phyloP scores from a whole-genome alignment of 2,329 filamentous ascomycete species.

The Trichoderma breve region DNA sequence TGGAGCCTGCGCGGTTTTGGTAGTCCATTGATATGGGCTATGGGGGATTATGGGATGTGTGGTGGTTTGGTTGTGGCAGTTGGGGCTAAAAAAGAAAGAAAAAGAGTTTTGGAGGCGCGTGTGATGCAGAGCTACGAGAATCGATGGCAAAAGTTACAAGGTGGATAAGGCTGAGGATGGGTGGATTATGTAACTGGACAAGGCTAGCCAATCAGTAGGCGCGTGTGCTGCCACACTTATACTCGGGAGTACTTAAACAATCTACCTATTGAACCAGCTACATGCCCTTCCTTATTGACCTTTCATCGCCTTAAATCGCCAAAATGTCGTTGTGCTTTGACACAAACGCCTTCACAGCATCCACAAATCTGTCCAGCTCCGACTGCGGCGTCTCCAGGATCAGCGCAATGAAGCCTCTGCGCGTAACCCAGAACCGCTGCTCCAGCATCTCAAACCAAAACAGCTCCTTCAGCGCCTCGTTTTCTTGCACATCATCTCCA shows the following conservation, averaged over 20 bases:
- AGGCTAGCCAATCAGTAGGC: slow-evolving; percentile 11
- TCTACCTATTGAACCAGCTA: background rate
- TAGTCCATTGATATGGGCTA: slow-evolving; percentile 57
- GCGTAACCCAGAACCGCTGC: slow-evolving; percentile 42
- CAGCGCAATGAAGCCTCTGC: slow-evolving; percentile 42
- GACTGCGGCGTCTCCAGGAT: slow-evolving; percentile 38
- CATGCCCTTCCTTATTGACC: background rate
- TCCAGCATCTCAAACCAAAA: slow-evolving; percentile 50
- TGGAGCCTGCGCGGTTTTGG: slow-evolving; percentile 92
- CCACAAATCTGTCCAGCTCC: slow-evolving; percentile 43
- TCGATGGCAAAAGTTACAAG: slow-evolving; percentile 6
- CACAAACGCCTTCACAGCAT: slow-evolving; percentile 37
- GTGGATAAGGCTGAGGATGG: background rate
- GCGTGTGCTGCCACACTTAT: background rate
- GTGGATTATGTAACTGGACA: background rate
- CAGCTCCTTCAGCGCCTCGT: slow-evolving; percentile 37
- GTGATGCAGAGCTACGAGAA: background rate
- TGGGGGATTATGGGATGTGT: background rate
- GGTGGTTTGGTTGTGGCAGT: background rate
- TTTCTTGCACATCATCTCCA: slow-evolving; percentile 33
- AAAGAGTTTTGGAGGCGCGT: background rate
- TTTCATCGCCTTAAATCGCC: background rate
- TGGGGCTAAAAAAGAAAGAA: background rate
- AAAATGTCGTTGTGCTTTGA: slow-evolving; percentile 27
- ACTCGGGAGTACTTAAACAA: background rate